These are phyloP conservation scores for Wallacemonas sp. DNA, from an alignment of 208 protist genomes.

Conservation along the genomic window DNA sequence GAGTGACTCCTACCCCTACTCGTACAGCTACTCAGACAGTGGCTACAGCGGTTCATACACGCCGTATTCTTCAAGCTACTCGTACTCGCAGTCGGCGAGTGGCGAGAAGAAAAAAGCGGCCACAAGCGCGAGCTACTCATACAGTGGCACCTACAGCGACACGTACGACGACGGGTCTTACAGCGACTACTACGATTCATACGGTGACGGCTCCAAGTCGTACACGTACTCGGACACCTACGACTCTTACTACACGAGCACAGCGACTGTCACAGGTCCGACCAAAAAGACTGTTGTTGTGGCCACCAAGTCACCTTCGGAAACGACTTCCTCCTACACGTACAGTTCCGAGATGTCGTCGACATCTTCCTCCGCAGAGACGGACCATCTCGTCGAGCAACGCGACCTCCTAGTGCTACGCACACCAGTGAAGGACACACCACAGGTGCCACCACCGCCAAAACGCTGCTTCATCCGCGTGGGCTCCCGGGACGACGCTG, in stretches of 20 bases:
- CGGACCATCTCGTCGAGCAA: constrained; percentile 2
- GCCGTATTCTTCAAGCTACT: constrained; percentile 7
- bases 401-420: constrained; percentile 50
- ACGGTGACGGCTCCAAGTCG: constrained; percentile 16
- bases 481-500: constrained; percentile 34
- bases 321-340: constrained; percentile 16
- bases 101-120: not conserved
- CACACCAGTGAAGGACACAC: constrained; percentile 31
- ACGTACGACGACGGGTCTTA: constrained; percentile 6
- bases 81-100: constrained; percentile 10
- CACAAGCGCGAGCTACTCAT: not conserved
- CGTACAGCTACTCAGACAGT: constrained; percentile 21
- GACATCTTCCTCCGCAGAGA: constrained; percentile 17
- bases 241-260: constrained; percentile 6
- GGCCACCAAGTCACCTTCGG: not conserved
- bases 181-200: constrained; percentile 14
- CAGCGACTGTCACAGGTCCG: not conserved
- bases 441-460: constrained; percentile 26
- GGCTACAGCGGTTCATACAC: not conserved
- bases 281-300: not conserved
- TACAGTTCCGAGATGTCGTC: constrained; percentile 9
- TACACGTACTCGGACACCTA: constrained; percentile 4
- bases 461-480: constrained; percentile 36
- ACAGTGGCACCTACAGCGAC: constrained; percentile 15
- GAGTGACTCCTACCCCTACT: not conserved